Base-by-base conservation (phyloP, 2,329 filamentous ascomycete species). In the Knoxdaviesia proteae region DNA sequence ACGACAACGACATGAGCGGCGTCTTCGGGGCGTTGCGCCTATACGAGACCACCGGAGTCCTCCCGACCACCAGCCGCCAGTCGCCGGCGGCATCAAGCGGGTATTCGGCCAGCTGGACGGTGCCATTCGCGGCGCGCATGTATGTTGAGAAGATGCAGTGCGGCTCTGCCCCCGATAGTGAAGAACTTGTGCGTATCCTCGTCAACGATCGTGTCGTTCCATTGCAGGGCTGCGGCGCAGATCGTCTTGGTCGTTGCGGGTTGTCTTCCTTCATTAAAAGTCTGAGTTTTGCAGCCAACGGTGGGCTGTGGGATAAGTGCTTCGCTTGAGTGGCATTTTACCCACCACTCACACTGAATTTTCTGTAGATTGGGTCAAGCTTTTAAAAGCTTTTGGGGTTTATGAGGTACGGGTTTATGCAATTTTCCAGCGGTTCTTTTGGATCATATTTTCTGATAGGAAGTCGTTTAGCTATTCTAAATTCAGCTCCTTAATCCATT, bases 61-160 rank as follows among this genome's bases (percentile, higher is more conserved):
- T 80, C 30, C 65, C 69, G 3, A 67, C 65, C 30, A 62, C 61
- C 3, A 63, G 62, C 6, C 57, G 73, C 31, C 55, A 68, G 36
- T 61, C 68, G 38, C 64, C 71, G 0, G 50, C 58, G 5, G 56
- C 74, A 44, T 69, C 70, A 1, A 65, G 71, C 34, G 83, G 84
- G 3, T 94, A 75, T 56, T 77, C 80, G 7, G 74, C 83, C 1
- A 69, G 77, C 9, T 88, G 81, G 78, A 72, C 74, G 0, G 84
- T 93, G 11, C 82, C 87, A 0, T 94, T 94, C 58, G 82, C 70
- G 0, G 77, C 74, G 11, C 67, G 86, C 42, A 71, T 84, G 58
- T 93, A 92, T 56, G 73, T 94, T 34, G 87, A 94, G 67, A 90
- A 88, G 67, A 77, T 94, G 71, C 59, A 58, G 36, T 94, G 87